Evolutionary conservation across 768 basidiomycete species (phyloP), one percentile per base, ranked within the genome.

Genomic region (Lactifluus subvellereus): DNA sequence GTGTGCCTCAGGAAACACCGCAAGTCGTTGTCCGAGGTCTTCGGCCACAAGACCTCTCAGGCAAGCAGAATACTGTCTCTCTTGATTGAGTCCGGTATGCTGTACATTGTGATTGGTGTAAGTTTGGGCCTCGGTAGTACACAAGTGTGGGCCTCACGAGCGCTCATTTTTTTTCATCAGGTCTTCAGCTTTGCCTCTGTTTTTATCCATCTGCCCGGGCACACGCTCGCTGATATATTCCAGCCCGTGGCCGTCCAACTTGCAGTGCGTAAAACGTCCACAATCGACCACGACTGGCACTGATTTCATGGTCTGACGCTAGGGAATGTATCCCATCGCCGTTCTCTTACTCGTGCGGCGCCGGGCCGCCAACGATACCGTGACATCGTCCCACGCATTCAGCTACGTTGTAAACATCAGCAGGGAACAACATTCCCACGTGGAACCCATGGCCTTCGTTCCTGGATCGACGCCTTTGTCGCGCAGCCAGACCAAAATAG

Each of bases 21-120:
- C n/a, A 22, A 33, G 40, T 18, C 20, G 16, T 5, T 61, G 18
- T 9, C n/a, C 2, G 16, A 5, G 8, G 13, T 20, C n/a, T 3
- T 48, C 33, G 20, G 33, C 1, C 4, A 5, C n/a, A 11, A 7
- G 18, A 35, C 3, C 11, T 10, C 47, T 4, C n/a, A 2, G 14
- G 60, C 38, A 27, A 43, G 16, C 30, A 49, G 32, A 14, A 30
- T 56, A 43, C 13, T 61, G 37, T 20, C 2, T 11, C 49, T 61
- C 14, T 30, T 61, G 9, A 14, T 61, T 27, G 60, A 61, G 38
- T 61, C 60, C 1, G 60, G 60, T 16, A 30, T 45, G n/a, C 40
- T 61, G 13, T 61, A 61, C 27, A 56, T 61, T 11, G 4, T 61
- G 13, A 51, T 61, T 4, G 32, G 48, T 11, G 60, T 61, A 47